phyloP scores from a whole-genome alignment of 768 basidiomycete genomes.

The Galerina marginata region DNA sequence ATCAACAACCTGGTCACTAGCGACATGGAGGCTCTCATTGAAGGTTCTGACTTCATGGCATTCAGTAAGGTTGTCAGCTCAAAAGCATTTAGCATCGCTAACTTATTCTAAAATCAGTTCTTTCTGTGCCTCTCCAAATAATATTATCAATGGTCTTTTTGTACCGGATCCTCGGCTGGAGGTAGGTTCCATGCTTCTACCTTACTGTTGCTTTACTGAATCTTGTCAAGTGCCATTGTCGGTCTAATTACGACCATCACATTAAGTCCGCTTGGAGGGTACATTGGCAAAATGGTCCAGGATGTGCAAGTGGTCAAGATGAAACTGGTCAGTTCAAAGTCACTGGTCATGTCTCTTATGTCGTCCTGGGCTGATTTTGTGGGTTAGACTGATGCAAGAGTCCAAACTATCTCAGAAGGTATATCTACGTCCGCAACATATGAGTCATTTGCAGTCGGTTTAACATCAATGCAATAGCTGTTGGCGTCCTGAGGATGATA shows the following conservation, averaged over 20 bases:
- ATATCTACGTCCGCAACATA: constrained; percentile 11
- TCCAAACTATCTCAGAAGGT: constrained; percentile 68
- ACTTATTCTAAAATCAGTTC: constrained; percentile 23
- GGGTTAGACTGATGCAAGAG: constrained; percentile 53
- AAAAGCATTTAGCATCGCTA: constrained; percentile 28
- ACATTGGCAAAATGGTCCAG: constrained; percentile 55
- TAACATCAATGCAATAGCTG: constrained; percentile 38
- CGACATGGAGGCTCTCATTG: constrained; percentile 50
- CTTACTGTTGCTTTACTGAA: constrained; percentile 14
- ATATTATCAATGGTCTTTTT: constrained; percentile 47
- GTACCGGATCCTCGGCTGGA: constrained; percentile 54
- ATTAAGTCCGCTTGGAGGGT: constrained; percentile 61
- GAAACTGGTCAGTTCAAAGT: constrained; percentile 39
- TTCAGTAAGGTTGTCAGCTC: neutral
- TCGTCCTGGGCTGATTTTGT: neutral
- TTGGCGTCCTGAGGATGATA: constrained; percentile 61
- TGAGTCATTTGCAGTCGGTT: neutral
- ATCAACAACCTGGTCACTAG: constrained; percentile 80
- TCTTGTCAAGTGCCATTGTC: constrained; percentile 52
- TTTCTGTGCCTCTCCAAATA: constrained; percentile 49
- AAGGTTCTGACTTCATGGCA: constrained; percentile 30
- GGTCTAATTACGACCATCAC: constrained; percentile 57
- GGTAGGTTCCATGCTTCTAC: constrained; percentile 27
- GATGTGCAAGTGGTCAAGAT: constrained; percentile 53
- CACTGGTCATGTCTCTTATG: constrained; percentile 25